Evolutionary conservation across 176 grass and related monocot species (phyloP).

Genomic region (Avena sativa): DNA sequence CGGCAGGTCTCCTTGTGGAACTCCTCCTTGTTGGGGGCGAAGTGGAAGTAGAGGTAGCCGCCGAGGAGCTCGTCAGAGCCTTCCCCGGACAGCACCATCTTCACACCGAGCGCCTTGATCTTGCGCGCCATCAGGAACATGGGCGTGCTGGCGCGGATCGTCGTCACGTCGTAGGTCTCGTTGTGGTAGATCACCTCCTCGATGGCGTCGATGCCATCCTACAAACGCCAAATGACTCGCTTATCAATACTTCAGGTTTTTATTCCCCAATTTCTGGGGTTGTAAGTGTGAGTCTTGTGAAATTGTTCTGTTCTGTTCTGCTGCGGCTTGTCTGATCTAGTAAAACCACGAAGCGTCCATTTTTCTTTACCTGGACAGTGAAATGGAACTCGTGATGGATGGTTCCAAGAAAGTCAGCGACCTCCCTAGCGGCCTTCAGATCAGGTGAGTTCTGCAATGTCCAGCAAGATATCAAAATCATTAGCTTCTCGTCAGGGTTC

Average conservation of each 20-base stretch:
- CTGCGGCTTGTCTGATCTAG: not conserved
- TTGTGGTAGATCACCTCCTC: constrained; percentile 97
- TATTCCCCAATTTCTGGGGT: not conserved
- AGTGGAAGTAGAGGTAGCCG: constrained; percentile 98
- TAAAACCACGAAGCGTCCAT: not conserved
- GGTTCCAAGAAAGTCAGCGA: constrained; percentile 84
- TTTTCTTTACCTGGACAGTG: constrained; percentile 81
- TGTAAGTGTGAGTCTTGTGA: not conserved
- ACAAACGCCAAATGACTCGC: not conserved
- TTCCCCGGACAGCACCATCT: constrained; percentile 98
- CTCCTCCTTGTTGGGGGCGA: constrained; percentile 96
- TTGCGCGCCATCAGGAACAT: constrained; percentile 99
- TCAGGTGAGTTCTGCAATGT: constrained; percentile 82
- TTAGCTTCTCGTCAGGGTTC: not conserved
- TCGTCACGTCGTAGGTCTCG: constrained; percentile 94
- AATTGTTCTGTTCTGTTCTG: not conserved
- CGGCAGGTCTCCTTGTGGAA: constrained; percentile 92
- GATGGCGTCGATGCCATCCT: constrained; percentile 99
- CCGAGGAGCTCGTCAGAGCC: constrained; percentile 95
- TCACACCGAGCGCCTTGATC: constrained; percentile 94
- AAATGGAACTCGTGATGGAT: constrained; percentile 94
- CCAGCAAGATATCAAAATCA: not conserved
- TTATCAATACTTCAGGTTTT: not conserved
- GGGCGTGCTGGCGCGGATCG: constrained; percentile 93
- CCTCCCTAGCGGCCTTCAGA: constrained; percentile 81